Evolutionary conservation across 768 basidiomycete species (phyloP).

Genomic region (Lactarius quietus): DNA sequence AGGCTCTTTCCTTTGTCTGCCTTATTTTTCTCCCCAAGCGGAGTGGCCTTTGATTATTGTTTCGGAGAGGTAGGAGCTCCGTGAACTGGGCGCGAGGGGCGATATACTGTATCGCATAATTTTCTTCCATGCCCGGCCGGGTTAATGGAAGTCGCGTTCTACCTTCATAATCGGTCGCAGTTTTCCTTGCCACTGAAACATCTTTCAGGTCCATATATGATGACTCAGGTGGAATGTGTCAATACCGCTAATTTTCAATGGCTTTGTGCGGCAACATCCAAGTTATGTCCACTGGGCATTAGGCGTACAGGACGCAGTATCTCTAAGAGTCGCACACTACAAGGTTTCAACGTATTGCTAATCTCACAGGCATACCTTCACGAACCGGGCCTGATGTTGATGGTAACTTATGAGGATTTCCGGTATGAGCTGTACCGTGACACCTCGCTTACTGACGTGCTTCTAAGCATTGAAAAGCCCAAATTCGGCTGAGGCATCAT

Average conservation of each 20-base stretch:
- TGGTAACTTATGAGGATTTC: neutral
- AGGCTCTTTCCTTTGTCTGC: neutral
- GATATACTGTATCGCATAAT: neutral
- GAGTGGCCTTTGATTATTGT: neutral
- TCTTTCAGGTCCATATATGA: constrained; percentile 26
- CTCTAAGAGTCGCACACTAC: neutral
- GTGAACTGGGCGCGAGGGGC: neutral
- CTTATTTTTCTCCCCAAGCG: neutral
- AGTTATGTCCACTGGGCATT: constrained; percentile 30
- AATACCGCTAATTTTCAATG: neutral
- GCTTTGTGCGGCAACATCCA: constrained; percentile 36
- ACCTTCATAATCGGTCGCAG: neutral
- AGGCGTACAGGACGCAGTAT: neutral
- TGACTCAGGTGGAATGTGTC: constrained; percentile 20
- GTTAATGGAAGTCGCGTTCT: neutral
- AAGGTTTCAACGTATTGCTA: neutral
- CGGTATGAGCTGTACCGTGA: neutral
- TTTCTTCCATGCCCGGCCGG: neutral
- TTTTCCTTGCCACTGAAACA: constrained; percentile 22
- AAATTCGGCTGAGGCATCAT: neutral
- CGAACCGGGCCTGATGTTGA: neutral
- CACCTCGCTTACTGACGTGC: neutral
- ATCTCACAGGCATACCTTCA: neutral
- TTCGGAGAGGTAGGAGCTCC: constrained; percentile 15
- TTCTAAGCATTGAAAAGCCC: neutral